These are phyloP conservation scores for Aspergillus candidus DNA, from an alignment of 2,329 filamentous ascomycete species.

Conservation along the genomic window DNA sequence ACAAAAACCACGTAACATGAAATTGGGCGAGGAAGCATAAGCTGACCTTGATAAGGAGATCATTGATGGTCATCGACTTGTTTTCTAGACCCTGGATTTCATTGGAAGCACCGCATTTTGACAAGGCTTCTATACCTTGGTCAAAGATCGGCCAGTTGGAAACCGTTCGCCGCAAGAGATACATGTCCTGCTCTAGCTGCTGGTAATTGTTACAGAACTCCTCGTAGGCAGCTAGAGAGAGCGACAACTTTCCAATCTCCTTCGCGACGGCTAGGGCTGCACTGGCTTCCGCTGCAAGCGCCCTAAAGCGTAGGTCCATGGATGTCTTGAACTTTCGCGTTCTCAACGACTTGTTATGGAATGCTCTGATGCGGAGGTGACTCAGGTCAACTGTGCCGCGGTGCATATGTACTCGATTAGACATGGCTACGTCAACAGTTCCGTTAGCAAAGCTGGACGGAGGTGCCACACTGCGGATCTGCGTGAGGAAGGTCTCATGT, in stretches of 20 bases:
- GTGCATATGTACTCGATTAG: constrained; percentile 38
- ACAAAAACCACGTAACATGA: constrained; percentile 6
- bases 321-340: constrained; percentile 25
- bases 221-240: constrained; percentile 78
- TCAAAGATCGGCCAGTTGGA: constrained; percentile 75
- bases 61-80: constrained; percentile 74
- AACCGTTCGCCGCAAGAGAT: constrained; percentile 60
- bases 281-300: constrained; percentile 46
- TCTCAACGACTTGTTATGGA: constrained; percentile 23
- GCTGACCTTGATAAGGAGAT: constrained; percentile 79
- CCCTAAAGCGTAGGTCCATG: constrained; percentile 25
- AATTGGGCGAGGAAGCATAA: constrained; percentile 8
- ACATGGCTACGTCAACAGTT: constrained; percentile 16
- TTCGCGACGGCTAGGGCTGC: constrained; percentile 50
- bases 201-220: constrained; percentile 90
- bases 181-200: constrained; percentile 71
- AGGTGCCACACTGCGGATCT: constrained; percentile 66
- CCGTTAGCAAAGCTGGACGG: constrained; percentile 42
- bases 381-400: constrained; percentile 45
- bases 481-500: constrained; percentile 73
- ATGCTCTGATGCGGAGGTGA: constrained; percentile 22
- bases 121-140: constrained; percentile 75
- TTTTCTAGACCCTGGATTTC: constrained; percentile 58
- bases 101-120: constrained; percentile 66
- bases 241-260: constrained; percentile 55